These are phyloP conservation scores for Monosporascus sp. DNA, from an alignment of 2,329 filamentous ascomycete genomes.

Conservation along the genomic window DNA sequence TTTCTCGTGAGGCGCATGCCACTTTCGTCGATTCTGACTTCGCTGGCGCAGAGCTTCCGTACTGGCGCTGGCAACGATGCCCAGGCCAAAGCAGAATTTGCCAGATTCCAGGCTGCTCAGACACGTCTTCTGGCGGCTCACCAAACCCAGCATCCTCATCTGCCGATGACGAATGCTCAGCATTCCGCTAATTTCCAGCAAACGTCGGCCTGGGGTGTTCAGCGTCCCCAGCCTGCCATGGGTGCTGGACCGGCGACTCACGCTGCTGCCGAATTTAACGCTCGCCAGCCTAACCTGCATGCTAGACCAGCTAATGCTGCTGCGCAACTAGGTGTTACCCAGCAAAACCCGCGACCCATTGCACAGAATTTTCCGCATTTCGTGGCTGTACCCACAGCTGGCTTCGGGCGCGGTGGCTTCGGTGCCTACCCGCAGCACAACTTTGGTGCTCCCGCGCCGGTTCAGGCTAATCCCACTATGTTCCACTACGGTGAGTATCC, in stretches of 20 bases:
- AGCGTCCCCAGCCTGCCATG: neutral
- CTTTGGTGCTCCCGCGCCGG: neutral
- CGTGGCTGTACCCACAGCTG: too few species aligned
- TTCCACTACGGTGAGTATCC: neutral
- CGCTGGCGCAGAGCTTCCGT: neutral
- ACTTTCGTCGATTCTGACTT: neutral
- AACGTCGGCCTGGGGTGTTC: neutral
- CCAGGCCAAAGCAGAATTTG: neutral
- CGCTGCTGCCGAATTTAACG: neutral
- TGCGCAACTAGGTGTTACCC: too few species aligned
- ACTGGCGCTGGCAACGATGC: neutral
- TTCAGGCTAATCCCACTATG: neutral
- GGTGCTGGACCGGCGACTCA: neutral
- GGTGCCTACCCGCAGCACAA: neutral
- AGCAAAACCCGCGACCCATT: too few species aligned
- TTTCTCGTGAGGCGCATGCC: conserved; percentile 7
- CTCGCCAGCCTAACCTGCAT: too few species aligned
- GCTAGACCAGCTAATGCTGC: too few species aligned
- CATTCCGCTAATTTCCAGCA: too few species aligned
- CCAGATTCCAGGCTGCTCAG: neutral
- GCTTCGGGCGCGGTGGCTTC: neutral
- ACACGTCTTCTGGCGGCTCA: neutral
- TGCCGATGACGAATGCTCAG: neutral
- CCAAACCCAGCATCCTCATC: neutral
- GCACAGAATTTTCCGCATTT: too few species aligned